Percentiles rank a stretch among this genome's conserved stretches.
Evolutionary conservation across 75 land plant species (phyloP).

Genomic region (Picea sitchensis): DNA sequence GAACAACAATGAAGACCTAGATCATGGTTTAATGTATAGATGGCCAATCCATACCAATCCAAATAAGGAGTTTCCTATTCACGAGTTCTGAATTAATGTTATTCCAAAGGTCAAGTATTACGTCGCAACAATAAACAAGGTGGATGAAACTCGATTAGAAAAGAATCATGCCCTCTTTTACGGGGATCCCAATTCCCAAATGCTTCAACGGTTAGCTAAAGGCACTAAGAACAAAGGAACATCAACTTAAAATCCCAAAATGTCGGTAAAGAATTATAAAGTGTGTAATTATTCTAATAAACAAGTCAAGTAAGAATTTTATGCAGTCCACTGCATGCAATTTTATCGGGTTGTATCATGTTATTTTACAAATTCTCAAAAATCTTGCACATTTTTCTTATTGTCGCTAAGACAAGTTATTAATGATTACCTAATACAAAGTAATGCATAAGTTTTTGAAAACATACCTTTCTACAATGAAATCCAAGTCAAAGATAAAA

Average conservation of each 20-base stretch:
- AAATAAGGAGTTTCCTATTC: constrained; percentile 2
- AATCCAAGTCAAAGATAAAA: background rate
- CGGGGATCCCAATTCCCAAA: background rate
- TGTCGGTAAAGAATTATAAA: background rate
- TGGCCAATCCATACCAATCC: background rate
- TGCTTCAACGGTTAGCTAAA: background rate
- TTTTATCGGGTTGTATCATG: background rate
- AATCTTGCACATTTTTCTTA: too few species aligned
- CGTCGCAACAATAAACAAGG: background rate
- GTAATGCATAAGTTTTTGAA: background rate
- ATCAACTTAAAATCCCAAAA: background rate
- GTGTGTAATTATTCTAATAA: background rate
- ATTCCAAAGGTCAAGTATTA: too few species aligned
- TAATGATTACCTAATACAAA: too few species aligned
- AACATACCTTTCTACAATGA: background rate
- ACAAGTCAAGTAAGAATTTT: background rate
- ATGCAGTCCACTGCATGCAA: background rate
- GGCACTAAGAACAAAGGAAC: background rate
- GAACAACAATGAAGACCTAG: constrained; percentile 2
- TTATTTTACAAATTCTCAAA: too few species aligned
- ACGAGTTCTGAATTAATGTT: background rate
- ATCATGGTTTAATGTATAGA: constrained; percentile 2
- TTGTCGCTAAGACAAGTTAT: too few species aligned
- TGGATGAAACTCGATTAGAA: background rate
- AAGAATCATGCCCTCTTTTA: background rate